Conservation (phyloP, 176 grass and related monocot species). For the Cymbopogon citratus region DNA sequence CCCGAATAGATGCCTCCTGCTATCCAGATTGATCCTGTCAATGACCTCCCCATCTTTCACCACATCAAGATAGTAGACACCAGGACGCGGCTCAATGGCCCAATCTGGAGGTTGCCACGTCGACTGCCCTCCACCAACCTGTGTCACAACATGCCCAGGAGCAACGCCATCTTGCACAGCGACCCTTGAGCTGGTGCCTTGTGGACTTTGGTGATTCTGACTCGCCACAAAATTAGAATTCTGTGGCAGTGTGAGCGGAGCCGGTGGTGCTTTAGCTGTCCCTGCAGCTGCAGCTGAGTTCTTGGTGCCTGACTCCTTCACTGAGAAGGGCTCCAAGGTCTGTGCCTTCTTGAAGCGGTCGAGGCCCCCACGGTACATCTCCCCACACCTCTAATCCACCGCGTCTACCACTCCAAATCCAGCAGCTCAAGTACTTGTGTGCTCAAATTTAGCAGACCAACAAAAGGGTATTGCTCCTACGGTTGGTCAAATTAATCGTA, state of each 20-base stretch:
- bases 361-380: conserved; percentile 86
- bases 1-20: conserved; percentile 85
- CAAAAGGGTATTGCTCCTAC: not conserved
- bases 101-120: conserved; percentile 92
- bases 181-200: conserved; percentile 5
- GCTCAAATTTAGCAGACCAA: not conserved
- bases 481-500: not conserved
- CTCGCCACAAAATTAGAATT: conserved; percentile 5
- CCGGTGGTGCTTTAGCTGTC: conserved; percentile 5
- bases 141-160: conserved; percentile 29
- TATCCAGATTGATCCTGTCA: conserved; percentile 82
- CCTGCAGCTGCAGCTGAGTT: conserved; percentile 8
- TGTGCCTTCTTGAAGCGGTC: conserved; percentile 95
- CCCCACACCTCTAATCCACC: not conserved
- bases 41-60: conserved; percentile 81
- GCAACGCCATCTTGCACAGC: conserved; percentile 21
- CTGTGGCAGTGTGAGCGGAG: conserved; percentile 15
- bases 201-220: conserved; percentile 30
- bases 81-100: conserved; percentile 64
- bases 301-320: conserved; percentile 38
- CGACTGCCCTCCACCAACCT: conserved; percentile 88
- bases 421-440: not conserved
- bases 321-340: conserved; percentile 70
- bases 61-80: conserved; percentile 90
- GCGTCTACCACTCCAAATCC: not conserved